phyloP scores from a whole-genome alignment of 129 eudicot genomes.

The Arctium lappa region DNA sequence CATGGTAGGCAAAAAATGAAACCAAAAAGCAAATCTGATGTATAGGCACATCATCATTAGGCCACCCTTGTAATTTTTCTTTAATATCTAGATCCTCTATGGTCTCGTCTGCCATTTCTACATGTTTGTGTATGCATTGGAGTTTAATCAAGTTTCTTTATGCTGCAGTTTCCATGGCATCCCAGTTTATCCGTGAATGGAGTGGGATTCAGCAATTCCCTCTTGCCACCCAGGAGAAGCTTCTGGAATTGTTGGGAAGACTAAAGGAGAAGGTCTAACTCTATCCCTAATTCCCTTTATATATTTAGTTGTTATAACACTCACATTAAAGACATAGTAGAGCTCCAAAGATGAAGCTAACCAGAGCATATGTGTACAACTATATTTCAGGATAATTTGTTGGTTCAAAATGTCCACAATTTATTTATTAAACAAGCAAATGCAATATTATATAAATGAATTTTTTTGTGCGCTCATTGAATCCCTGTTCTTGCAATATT shows the following conservation, averaged over 20 bases:
- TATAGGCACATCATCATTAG: background rate
- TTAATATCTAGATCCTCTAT: background rate
- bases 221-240: slow-evolving; percentile 68
- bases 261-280: slow-evolving; percentile 66
- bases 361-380: background rate
- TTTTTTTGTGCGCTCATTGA: background rate
- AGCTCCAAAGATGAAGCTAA: background rate
- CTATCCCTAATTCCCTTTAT: background rate
- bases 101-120: background rate
- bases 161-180: slow-evolving; percentile 47
- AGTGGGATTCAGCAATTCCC: slow-evolving; percentile 85
- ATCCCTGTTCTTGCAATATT: slow-evolving; percentile 9
- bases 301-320: background rate
- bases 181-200: slow-evolving; percentile 69
- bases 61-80: background rate
- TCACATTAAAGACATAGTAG: background rate
- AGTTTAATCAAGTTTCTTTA: background rate
- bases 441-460: background rate
- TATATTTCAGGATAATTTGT: background rate
- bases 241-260: slow-evolving; percentile 62
- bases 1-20: background rate
- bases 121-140: background rate
- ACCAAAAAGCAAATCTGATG: background rate
- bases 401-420: background rate
- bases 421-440: background rate